phyloP scores from a whole-genome alignment of 345 rosid species.

The Hypericum androsaemum region DNA sequence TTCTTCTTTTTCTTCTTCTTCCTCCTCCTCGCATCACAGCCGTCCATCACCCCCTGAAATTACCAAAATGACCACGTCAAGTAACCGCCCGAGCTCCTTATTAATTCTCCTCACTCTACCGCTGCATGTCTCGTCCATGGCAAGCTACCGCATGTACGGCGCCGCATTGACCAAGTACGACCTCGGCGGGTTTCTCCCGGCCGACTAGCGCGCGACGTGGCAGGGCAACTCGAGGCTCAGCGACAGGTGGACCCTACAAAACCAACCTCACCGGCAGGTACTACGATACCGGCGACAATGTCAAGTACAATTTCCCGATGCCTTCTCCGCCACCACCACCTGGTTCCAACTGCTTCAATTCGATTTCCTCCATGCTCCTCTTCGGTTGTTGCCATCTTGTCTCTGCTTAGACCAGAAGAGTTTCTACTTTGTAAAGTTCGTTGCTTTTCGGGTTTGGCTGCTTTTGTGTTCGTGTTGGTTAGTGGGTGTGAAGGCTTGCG shows the following conservation, averaged over 20 bases:
- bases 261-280: background rate
- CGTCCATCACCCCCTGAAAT: background rate
- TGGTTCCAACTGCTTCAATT: too few species aligned
- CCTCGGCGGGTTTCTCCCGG: constrained; percentile 3
- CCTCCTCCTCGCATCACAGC: too few species aligned
- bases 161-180: constrained; percentile 1
- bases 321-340: constrained; percentile 6
- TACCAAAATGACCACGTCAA: background rate
- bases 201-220: background rate
- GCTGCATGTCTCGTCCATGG: background rate
- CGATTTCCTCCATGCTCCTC: too few species aligned
- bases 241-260: constrained; percentile 5
- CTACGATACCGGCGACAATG: constrained; percentile 7
- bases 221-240: background rate
- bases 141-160: background rate
- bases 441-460: too few species aligned
- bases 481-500: too few species aligned
- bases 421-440: too few species aligned
- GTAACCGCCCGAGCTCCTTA: background rate
- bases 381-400: too few species aligned
- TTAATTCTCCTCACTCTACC: background rate
- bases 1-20: too few species aligned
- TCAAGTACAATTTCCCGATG: background rate
- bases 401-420: too few species aligned
- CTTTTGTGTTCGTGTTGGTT: too few species aligned